Conservation (phyloP, 163 green algal species). For the Scenedesmus sp. region DNA sequence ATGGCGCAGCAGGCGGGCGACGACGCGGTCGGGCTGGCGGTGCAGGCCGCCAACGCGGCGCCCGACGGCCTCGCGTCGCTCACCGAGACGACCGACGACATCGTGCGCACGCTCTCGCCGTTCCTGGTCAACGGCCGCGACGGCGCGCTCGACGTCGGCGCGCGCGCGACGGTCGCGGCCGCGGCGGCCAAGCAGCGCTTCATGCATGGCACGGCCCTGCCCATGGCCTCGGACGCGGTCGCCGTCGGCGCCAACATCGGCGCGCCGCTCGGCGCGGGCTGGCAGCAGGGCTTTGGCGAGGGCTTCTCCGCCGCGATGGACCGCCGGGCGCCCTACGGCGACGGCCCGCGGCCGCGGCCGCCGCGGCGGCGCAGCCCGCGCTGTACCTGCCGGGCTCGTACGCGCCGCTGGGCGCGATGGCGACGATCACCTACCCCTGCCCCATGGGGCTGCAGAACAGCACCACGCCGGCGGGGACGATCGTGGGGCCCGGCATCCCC, state of each 20-base stretch:
- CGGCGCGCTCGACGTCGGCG: background rate
- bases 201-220: conserved; percentile 18
- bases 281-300: conserved; percentile 15
- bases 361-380: conserved; percentile 4
- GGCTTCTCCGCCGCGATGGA: conserved; percentile 23
- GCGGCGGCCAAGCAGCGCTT: background rate
- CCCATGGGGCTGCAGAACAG: background rate
- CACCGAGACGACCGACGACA: no score
- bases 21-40: no score
- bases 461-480: conserved; percentile 13
- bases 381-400: conserved; percentile 19
- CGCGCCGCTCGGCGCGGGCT: background rate
- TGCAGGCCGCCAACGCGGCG: no score
- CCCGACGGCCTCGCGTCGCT: no score
- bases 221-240: conserved; percentile 3
- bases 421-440: conserved; percentile 29
- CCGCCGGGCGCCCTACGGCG: background rate
- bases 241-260: background rate
- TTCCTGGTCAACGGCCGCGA: background rate
- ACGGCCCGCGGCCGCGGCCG: background rate
- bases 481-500: conserved; percentile 27
- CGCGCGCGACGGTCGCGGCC: background rate
- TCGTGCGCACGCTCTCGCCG: no score
- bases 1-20: no score
- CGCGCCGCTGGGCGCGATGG: background rate